Evolutionary conservation across 176 grass and related monocot species (phyloP).

Genomic region (Musa itinerans): DNA sequence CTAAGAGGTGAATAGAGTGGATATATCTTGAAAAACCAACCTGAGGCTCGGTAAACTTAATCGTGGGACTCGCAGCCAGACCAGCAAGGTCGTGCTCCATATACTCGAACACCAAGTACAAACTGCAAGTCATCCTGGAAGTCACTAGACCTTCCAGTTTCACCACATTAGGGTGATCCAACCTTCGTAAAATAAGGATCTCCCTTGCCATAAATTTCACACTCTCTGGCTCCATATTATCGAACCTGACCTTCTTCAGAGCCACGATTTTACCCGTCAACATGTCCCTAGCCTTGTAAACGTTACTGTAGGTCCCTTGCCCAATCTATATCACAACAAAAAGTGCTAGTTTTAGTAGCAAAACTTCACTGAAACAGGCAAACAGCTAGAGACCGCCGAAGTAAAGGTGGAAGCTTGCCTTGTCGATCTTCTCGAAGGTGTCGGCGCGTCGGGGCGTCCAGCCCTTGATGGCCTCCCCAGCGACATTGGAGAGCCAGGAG

Average conservation of each 20-base stretch:
- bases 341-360: not conserved
- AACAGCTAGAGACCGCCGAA: no score
- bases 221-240: constrained; percentile 3
- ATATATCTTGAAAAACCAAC: not conserved
- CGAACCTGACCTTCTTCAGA: constrained; percentile 12
- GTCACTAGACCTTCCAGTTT: constrained; percentile 9
- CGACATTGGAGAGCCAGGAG: constrained; percentile 8
- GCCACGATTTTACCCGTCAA: constrained; percentile 2
- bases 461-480: constrained; percentile 12
- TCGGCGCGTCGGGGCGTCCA: constrained; percentile 14
- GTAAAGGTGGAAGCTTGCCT: not conserved
- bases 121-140: constrained; percentile 6
- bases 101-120: constrained; percentile 16
- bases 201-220: constrained; percentile 11
- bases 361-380: not conserved
- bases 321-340: constrained; percentile 7
- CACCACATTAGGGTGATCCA: constrained; percentile 1
- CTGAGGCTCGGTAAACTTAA: constrained; percentile 1
- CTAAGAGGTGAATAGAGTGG: not conserved
- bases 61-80: constrained; percentile 5
- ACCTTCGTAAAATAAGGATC: constrained; percentile 7
- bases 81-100: constrained; percentile 11
- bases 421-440: constrained; percentile 11
- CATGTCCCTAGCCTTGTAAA: constrained; percentile 6
- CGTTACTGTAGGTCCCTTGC: constrained; percentile 9